A percentile compares a stretch with the other conserved stretches of the same genome.
Conservation (phyloP, 768 basidiomycete genomes). For the Calocera viscosa region DNA sequence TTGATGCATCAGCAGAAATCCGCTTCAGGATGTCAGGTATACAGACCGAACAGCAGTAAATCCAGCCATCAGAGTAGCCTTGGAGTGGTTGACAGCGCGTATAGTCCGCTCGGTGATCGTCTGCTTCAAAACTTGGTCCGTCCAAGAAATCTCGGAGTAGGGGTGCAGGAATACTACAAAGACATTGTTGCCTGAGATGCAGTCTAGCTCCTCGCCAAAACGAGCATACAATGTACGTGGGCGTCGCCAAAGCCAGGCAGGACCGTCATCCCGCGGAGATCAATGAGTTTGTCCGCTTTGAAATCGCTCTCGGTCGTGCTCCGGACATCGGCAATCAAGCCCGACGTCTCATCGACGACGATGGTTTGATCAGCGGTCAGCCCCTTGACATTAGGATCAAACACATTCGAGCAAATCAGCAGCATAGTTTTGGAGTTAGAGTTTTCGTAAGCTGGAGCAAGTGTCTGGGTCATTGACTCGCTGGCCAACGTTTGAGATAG, state of each 20-base stretch:
- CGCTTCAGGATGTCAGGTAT: neutral
- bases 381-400: neutral
- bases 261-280: slow-evolving; percentile 37
- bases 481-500: neutral
- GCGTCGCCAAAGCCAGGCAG: slow-evolving; percentile 47
- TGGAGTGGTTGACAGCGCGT: slow-evolving; percentile 48
- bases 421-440: neutral
- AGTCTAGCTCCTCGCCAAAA: neutral
- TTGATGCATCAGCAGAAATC: neutral
- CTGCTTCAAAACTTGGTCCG: slow-evolving; percentile 49
- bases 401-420: neutral
- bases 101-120: slow-evolving; percentile 46
- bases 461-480: neutral
- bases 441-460: neutral
- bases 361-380: neutral
- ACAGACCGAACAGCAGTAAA: slow-evolving; percentile 49
- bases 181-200: slow-evolving; percentile 1
- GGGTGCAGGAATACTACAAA: slow-evolving; percentile 46
- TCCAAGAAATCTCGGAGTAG: slow-evolving; percentile 49
- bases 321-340: neutral
- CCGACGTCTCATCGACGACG: neutral
- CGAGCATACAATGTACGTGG: slow-evolving; percentile 41
- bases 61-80: slow-evolving; percentile 45
- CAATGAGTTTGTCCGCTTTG: slow-evolving; percentile 15
- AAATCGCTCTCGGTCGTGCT: neutral